Evolutionary conservation across 2,329 filamentous ascomycete species (phyloP).

Genomic region (Talaromyces atroroseus): DNA sequence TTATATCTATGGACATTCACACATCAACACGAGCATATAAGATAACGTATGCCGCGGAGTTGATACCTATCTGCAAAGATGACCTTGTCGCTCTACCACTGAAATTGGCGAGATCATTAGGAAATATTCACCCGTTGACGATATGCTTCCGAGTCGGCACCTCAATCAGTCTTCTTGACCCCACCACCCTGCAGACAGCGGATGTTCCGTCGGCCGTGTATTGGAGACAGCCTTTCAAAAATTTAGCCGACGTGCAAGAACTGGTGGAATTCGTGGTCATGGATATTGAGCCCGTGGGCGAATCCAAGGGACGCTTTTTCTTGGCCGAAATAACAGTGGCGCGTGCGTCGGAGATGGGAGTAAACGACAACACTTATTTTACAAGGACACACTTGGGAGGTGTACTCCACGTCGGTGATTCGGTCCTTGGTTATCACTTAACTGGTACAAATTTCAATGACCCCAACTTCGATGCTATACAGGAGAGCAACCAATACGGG

Average conservation of each 20-base stretch:
- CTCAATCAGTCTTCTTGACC: constrained; percentile 81
- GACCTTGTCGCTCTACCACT: constrained; percentile 91
- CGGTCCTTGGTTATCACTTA: constrained; percentile 89
- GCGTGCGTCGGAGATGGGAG: constrained; percentile 76
- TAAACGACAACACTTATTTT: constrained; percentile 83
- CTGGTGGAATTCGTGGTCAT: constrained; percentile 91
- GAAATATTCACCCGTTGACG: constrained; percentile 81
- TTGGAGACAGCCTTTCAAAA: constrained; percentile 83
- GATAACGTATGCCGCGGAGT: constrained; percentile 81
- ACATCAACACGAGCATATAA: constrained; percentile 90
- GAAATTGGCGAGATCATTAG: constrained; percentile 76
- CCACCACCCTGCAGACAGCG: constrained; percentile 81
- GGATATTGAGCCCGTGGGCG: constrained; percentile 78
- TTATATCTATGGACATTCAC: constrained; percentile 90
- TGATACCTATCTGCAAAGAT: constrained; percentile 95
- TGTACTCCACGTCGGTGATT: constrained; percentile 82
- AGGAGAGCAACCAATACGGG: constrained; percentile 68
- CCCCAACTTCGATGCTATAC: constrained; percentile 73
- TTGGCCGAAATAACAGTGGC: constrained; percentile 86
- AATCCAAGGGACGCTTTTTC: constrained; percentile 71
- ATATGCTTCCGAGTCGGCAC: constrained; percentile 88
- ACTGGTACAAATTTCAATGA: constrained; percentile 92
- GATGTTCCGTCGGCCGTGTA: constrained; percentile 79
- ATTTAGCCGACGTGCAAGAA: constrained; percentile 76
- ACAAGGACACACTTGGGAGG: constrained; percentile 83